Evolutionary conservation across 345 rosid species (phyloP).

Genomic region (Sonneratia caseolaris): DNA sequence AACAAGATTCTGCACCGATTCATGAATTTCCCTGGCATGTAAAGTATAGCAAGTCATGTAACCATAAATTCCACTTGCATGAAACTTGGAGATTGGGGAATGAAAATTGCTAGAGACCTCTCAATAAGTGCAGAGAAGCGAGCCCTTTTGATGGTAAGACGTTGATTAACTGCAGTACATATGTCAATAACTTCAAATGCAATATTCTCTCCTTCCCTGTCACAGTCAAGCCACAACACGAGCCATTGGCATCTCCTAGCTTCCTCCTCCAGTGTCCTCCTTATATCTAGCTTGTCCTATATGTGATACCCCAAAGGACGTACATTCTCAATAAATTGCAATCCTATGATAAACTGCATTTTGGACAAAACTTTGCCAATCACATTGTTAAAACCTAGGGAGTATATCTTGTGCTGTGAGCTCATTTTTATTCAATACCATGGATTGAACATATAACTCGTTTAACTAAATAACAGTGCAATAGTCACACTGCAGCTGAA

Average conservation of each 20-base stretch:
- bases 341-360: too few species aligned
- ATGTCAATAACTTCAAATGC: slow-evolving; percentile 85
- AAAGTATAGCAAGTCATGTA: background rate
- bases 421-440: background rate
- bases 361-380: too few species aligned
- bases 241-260: slow-evolving; percentile 91
- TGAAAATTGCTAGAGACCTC: slow-evolving; percentile 33
- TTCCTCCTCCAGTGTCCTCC: slow-evolving; percentile 90
- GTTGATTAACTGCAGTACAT: slow-evolving; percentile 44
- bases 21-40: slow-evolving; percentile 73
- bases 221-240: slow-evolving; percentile 94
- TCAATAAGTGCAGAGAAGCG: slow-evolving; percentile 88
- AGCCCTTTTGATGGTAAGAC: slow-evolving; percentile 67
- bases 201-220: slow-evolving; percentile 96
- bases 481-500: background rate
- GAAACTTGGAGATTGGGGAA: background rate
- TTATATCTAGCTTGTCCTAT: slow-evolving; percentile 78
- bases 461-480: background rate
- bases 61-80: background rate
- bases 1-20: slow-evolving; percentile 76
- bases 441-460: background rate
- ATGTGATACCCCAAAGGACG: background rate
- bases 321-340: background rate
- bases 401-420: background rate
- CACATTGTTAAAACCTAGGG: too few species aligned